Evolutionary conservation across 768 basidiomycete species (phyloP).

Genomic region (Dendrothele bispora): DNA sequence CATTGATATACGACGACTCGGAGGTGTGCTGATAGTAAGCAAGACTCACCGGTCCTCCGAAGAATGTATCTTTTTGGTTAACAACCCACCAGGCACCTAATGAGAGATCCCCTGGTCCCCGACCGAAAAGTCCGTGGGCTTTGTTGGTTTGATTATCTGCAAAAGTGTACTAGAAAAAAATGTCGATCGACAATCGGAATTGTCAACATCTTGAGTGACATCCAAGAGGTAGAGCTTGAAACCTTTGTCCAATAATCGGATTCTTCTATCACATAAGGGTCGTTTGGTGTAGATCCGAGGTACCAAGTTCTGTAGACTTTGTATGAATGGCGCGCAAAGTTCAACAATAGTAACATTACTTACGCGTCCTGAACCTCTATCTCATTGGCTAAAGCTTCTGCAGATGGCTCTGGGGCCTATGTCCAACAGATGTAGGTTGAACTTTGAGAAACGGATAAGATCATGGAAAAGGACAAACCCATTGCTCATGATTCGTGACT

Average conservation of each 20-base stretch:
- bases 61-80: slow-evolving; percentile 25
- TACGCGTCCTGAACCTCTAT: slow-evolving; percentile 23
- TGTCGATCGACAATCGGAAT: too few species aligned
- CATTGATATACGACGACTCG: neutral
- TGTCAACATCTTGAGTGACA: neutral
- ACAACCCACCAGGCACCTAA: slow-evolving; percentile 28
- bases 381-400: slow-evolving; percentile 15
- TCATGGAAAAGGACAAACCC: slow-evolving; percentile 8
- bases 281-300: slow-evolving; percentile 20
- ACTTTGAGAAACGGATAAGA: too few species aligned
- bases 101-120: slow-evolving; percentile 5
- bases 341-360: neutral
- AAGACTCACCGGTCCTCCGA: slow-evolving; percentile 11
- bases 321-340: neutral
- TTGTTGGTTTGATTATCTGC: slow-evolving; percentile 31
- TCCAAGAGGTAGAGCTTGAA: neutral
- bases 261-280: slow-evolving; percentile 24
- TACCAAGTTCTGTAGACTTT: slow-evolving; percentile 21
- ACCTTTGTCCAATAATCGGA: slow-evolving; percentile 26
- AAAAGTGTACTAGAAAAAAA: slow-evolving; percentile 21
- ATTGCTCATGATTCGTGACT: slow-evolving; percentile 25
- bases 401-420: slow-evolving; percentile 21
- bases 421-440: neutral
- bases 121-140: slow-evolving; percentile 21
- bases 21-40: neutral